Base-by-base conservation (phyloP, 1,139 yeast genomes). In the Nakaseomyces nivariensis region DNA sequence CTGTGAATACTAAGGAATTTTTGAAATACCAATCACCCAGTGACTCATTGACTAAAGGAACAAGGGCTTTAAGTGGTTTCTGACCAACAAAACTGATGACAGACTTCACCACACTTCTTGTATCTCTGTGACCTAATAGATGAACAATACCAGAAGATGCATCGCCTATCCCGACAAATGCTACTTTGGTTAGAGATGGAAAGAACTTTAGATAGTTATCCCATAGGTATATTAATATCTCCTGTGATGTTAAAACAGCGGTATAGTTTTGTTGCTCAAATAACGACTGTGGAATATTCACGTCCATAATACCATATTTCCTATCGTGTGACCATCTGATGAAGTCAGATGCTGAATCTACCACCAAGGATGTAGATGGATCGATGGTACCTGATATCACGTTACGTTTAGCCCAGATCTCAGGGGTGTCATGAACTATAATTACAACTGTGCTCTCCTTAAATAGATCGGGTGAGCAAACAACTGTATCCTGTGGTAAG, bases 391-490 rank as follows among this genome's bases (percentile, higher is more conserved):
- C 97, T 27, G 85, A 78, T 5, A 83, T 69, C 0, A 96, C 89
- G 63, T 89, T 89, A 32, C 83, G 71, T 55, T 84, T 80, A 1
- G 95, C 96, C 96, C 96, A 89, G 6, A 92, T 76, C 54, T 89
- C 95, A 2, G 97, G 90, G 2, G 97, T 89, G 60, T 90, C 97
- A 66, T 90, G 97, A 11, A 90, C 79, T 7, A 87, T 68, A 13
- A 92, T 72, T 13, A 89, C 71, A 7, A 90, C 67, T 6, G 85
- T 78, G 24, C 79, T 76, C 45, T 81, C 72, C 10, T 78, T 75
- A 63, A 82, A 82, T 26, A 90, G 76, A 54, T 81, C 78, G 5
- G 89, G 85, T 17, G 95, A 80, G 32, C 95, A 86, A 48, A 90
- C 66, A 10, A 90, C 78, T 51, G 86, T 82, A 56, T 88, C 86